Evolutionary conservation across 2,329 filamentous ascomycete species (phyloP).

Genomic region (Hypoxylon sp.): DNA sequence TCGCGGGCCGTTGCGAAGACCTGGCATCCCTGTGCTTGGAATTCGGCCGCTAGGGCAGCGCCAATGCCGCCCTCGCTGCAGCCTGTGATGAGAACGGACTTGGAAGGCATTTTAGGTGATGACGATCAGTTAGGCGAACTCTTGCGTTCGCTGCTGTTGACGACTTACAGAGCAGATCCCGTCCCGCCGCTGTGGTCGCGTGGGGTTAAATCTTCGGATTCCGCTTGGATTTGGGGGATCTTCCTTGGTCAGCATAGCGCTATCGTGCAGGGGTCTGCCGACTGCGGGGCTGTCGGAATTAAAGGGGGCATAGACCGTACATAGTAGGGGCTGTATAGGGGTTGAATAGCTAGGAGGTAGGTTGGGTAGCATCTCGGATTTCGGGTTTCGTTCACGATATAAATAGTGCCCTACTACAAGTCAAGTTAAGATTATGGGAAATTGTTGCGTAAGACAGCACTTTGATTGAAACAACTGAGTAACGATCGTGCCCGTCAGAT

Average conservation of each 20-base stretch:
- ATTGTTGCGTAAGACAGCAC: not conserved
- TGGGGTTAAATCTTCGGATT: slow-evolving; percentile 8
- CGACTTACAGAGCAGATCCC: slow-evolving; percentile 3
- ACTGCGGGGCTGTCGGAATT: not conserved
- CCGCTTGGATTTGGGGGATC: not conserved
- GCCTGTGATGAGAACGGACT: slow-evolving; percentile 54
- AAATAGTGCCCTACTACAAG: not conserved
- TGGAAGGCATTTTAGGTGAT: slow-evolving; percentile 38
- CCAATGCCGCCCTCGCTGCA: slow-evolving; percentile 55
- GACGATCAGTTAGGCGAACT: not conserved
- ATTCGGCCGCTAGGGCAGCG: slow-evolving; percentile 53
- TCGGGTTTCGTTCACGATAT: not conserved
- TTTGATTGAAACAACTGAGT: not conserved
- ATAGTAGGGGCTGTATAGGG: not conserved
- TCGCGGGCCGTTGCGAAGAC: slow-evolving; percentile 55
- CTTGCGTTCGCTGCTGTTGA: not conserved
- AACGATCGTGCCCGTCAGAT: not conserved
- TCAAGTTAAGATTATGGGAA: not conserved
- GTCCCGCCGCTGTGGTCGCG: not conserved
- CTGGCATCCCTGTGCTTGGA: slow-evolving; percentile 49
- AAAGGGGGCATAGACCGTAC: not conserved
- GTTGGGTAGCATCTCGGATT: too few relatives aligned
- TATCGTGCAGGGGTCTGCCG: not conserved
- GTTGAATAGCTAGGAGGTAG: not conserved
- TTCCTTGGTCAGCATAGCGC: not conserved